Percentiles rank a stretch among this genome's conserved stretches.
phyloP scores from a whole-genome alignment of 2,329 filamentous ascomycete species.

The Ophiostoma novo-ulmi region DNA sequence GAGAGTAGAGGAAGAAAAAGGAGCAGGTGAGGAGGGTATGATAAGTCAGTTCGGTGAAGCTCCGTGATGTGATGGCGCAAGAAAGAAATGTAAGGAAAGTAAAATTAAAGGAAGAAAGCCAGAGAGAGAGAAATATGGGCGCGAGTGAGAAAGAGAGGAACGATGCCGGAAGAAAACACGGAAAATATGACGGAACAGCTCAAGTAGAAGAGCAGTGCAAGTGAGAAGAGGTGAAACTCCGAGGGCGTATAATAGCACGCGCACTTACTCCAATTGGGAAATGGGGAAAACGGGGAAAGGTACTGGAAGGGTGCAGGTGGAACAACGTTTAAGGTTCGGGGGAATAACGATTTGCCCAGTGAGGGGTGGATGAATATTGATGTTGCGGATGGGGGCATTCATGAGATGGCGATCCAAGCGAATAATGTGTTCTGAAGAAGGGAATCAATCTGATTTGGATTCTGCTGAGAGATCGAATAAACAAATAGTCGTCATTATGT shows the following conservation, averaged over 20 bases:
- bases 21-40: neutral
- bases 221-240: neutral
- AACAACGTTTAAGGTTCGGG: neutral
- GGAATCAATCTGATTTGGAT: neutral
- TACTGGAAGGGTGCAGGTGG: neutral
- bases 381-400: neutral
- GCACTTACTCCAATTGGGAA: constrained; percentile 5
- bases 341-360: constrained; percentile 8
- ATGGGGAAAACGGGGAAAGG: constrained; percentile 15
- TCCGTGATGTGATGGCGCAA: neutral
- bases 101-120: neutral
- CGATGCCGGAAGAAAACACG: neutral
- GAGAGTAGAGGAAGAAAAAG: neutral
- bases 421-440: neutral
- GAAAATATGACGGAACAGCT: neutral
- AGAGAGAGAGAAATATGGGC: neutral
- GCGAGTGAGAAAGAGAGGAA: neutral
- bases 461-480: neutral
- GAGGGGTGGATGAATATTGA: constrained; percentile 6
- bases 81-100: neutral
- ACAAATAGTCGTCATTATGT: neutral
- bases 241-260: neutral
- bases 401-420: neutral
- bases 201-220: neutral
- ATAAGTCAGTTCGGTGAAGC: neutral